Evolutionary conservation across 768 basidiomycete genomes (phyloP).

Genomic region (Xerocomellus chrysenteron): DNA sequence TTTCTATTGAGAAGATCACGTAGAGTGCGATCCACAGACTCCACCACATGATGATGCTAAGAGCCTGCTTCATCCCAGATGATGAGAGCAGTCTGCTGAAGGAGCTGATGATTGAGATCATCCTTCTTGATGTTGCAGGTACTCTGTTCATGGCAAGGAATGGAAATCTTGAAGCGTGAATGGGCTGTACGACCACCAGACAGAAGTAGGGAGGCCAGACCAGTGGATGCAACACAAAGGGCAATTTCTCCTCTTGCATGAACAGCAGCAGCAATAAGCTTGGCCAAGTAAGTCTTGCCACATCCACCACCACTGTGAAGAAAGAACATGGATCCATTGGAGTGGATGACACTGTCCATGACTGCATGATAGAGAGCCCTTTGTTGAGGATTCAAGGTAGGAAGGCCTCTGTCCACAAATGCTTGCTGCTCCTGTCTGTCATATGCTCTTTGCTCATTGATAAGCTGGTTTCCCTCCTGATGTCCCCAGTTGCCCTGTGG

Average conservation of each 20-base stretch:
- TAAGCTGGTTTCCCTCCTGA: constrained; percentile 12
- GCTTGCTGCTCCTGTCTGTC: constrained; percentile 11
- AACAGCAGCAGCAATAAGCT: constrained; percentile 32
- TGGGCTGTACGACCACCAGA: too few species aligned
- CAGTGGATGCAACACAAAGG: constrained; percentile 51
- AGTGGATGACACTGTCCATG: background rate
- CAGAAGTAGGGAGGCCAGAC: too few species aligned
- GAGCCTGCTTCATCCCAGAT: too few species aligned
- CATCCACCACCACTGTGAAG: constrained; percentile 43
- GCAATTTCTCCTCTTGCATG: constrained; percentile 32
- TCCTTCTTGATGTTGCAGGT: constrained; percentile 4
- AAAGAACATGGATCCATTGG: constrained; percentile 30
- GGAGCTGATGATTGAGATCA: background rate
- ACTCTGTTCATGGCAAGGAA: background rate
- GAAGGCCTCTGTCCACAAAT: constrained; percentile 29
- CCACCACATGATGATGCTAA: too few species aligned
- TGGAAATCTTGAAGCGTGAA: background rate
- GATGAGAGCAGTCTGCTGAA: too few species aligned
- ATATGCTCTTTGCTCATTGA: constrained; percentile 6
- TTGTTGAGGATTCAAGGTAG: constrained; percentile 28
- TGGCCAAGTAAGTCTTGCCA: constrained; percentile 48
- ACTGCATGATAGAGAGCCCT: constrained; percentile 6
- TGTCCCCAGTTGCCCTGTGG: constrained; percentile 4
- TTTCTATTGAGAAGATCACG: too few species aligned
- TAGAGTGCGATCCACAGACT: too few species aligned